Conservation (phyloP, 1,284 basidiomycete species). For the Entoloma clypeatum region DNA sequence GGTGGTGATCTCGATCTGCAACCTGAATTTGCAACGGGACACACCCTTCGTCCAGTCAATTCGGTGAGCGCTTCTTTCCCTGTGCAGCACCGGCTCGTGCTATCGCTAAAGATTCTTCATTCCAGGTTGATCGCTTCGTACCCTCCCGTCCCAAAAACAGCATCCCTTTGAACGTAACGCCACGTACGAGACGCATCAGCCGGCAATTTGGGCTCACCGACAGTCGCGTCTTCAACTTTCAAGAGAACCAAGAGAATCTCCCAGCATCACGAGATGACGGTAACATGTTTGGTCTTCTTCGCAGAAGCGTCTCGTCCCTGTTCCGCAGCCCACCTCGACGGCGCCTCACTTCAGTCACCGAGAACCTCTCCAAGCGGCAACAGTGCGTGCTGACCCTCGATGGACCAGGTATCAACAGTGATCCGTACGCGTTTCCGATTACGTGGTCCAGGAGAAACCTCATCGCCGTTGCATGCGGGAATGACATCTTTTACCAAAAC, state of each 20-base stretch:
- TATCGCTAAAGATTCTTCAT: not conserved
- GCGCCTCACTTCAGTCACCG: constrained; percentile 30
- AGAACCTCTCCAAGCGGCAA: constrained; percentile 32
- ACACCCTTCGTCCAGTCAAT: constrained; percentile 7
- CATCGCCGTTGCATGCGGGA: constrained; percentile 35
- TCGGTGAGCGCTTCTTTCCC: constrained; percentile 10
- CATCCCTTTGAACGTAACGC: constrained; percentile 36
- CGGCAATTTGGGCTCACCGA: constrained; percentile 34
- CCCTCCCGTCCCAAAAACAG: constrained; percentile 31
- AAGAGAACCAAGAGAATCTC: constrained; percentile 23
- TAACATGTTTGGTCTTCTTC: constrained; percentile 30
- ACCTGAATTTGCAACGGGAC: constrained; percentile 3
- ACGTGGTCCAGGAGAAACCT: constrained; percentile 35
- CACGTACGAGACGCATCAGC: constrained; percentile 37
- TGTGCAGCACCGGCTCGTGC: not conserved
- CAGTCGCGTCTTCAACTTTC: constrained; percentile 33
- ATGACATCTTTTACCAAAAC: constrained; percentile 37
- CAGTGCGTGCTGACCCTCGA: constrained; percentile 34
- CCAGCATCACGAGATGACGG: constrained; percentile 17
- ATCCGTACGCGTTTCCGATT: constrained; percentile 32
- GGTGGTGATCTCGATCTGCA: constrained; percentile 14
- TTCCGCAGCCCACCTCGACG: constrained; percentile 22
- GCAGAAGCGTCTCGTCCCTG: constrained; percentile 32
- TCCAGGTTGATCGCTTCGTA: constrained; percentile 35
- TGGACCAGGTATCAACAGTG: constrained; percentile 32